These are phyloP conservation scores for Pseudocercospora eumusae DNA, from an alignment of 2,329 filamentous ascomycete species.

Conservation along the genomic window DNA sequence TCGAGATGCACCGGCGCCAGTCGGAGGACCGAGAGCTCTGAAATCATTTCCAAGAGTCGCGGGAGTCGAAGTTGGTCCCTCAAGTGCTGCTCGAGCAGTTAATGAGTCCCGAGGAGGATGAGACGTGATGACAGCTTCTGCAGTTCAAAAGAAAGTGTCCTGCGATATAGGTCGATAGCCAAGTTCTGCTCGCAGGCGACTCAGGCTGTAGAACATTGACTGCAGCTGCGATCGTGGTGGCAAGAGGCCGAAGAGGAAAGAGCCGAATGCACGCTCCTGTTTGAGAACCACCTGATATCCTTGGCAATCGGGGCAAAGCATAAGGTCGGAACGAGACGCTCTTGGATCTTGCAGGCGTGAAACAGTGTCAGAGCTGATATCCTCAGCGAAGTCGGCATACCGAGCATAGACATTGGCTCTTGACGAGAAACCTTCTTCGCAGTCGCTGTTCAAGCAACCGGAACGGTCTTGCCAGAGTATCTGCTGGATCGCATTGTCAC, in stretches of 20 bases:
- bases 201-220: background rate
- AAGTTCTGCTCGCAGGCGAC: background rate
- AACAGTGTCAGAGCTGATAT: background rate
- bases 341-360: background rate
- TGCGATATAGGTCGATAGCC: background rate
- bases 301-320: slow-evolving; percentile 1
- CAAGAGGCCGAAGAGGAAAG: background rate
- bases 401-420: background rate
- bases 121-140: background rate
- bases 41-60: background rate
- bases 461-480: background rate
- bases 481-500: background rate
- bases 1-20: background rate
- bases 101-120: background rate
- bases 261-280: background rate
- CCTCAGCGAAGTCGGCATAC: background rate
- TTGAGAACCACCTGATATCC: background rate
- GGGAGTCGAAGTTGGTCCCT: background rate
- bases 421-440: background rate
- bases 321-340: background rate
- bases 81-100: background rate
- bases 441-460: background rate
- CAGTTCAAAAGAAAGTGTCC: background rate
- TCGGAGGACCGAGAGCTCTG: background rate
- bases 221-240: background rate